Evolutionary conservation across 2,329 filamentous ascomycete species (phyloP).

Genomic region (Ceratocystis destructans): DNA sequence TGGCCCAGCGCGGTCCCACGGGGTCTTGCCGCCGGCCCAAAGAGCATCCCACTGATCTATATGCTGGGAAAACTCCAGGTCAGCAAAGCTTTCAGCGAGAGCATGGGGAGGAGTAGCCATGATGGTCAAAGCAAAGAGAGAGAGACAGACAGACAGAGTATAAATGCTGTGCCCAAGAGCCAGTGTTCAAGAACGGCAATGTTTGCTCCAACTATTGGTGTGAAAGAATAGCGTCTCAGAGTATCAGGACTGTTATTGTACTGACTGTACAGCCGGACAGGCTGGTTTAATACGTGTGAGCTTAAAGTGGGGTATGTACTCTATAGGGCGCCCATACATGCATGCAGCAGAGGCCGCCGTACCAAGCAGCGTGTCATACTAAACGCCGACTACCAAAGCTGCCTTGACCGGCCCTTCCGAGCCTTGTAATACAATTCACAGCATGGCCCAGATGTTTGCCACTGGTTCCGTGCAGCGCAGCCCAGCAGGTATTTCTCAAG

Average conservation of each 20-base stretch:
- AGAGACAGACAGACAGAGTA: too few species aligned
- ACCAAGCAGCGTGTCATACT: too few species aligned
- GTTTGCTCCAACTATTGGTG: neutral
- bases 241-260: neutral
- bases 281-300: neutral
- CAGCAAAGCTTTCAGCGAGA: neutral
- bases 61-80: conserved; percentile 24
- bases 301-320: neutral
- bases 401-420: too few species aligned
- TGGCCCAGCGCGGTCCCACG: conserved; percentile 44
- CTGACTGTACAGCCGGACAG: neutral
- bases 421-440: too few species aligned
- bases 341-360: neutral
- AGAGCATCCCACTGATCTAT: conserved; percentile 34
- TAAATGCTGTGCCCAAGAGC: neutral
- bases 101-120: neutral
- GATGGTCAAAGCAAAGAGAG: neutral
- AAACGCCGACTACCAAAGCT: too few species aligned
- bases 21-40: conserved; percentile 34
- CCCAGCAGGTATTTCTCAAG: too few species aligned
- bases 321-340: neutral
- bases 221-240: neutral
- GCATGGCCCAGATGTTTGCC: too few species aligned
- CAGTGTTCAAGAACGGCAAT: neutral
- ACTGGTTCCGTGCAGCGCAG: too few species aligned